Evolutionary conservation across 768 basidiomycete genomes (phyloP).

Genomic region (Flagelloscypha sp.): DNA sequence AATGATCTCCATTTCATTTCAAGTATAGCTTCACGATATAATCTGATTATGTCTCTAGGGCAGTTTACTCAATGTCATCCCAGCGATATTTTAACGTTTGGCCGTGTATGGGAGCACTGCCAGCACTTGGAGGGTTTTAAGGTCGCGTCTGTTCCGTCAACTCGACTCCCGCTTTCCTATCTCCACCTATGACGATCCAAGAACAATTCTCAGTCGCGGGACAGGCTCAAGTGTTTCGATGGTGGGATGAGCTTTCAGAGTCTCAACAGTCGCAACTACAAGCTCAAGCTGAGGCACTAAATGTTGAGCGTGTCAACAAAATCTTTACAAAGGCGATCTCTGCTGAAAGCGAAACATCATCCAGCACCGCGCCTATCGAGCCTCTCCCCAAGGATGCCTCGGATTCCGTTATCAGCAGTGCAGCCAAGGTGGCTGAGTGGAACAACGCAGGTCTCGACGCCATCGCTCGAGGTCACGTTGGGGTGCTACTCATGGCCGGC

Average conservation of each 20-base stretch:
- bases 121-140: conserved; percentile 4
- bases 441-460: conserved; percentile 70
- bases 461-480: conserved; percentile 75
- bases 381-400: conserved; percentile 76
- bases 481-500: conserved; percentile 96
- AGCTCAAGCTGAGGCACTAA: conserved; percentile 68
- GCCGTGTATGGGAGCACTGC: neutral
- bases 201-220: conserved; percentile 68
- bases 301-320: conserved; percentile 87
- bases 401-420: conserved; percentile 48
- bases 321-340: conserved; percentile 72
- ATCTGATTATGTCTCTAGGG: no score
- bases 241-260: conserved; percentile 68
- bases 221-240: conserved; percentile 85
- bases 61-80: no score
- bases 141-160: conserved; percentile 8
- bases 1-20: no score
- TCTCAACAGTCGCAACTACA: conserved; percentile 55
- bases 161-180: conserved; percentile 4
- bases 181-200: conserved; percentile 26
- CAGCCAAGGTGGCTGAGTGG: conserved; percentile 65
- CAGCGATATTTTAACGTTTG: no score
- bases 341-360: conserved; percentile 46
- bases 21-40: no score
- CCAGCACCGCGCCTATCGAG: conserved; percentile 43